A percentile compares a stretch with the other conserved stretches of the same genome.
Conservation (phyloP, 1,284 basidiomycete species). For the Apiotrichum siamense region DNA sequence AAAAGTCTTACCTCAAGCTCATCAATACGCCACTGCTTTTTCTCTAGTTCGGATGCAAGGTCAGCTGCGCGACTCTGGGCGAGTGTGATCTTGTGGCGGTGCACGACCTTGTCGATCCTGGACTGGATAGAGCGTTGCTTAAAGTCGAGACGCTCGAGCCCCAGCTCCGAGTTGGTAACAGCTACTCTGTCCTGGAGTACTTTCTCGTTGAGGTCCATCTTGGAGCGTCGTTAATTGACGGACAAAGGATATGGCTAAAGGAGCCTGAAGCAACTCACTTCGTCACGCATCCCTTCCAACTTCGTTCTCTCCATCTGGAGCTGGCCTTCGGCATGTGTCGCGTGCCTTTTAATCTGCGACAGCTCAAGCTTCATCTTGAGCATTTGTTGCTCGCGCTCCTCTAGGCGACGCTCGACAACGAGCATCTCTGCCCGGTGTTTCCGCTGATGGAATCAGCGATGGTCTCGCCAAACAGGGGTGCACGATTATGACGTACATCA, state of each 20-base stretch:
- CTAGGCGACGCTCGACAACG: background rate
- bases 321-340: conserved; percentile 12
- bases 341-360: conserved; percentile 4
- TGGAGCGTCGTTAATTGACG: too few relatives aligned
- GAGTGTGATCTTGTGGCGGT: conserved; percentile 38
- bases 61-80: conserved; percentile 34
- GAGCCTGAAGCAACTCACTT: conserved; percentile 17
- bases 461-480: too few relatives aligned
- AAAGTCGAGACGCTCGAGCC: conserved; percentile 34
- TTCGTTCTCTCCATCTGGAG: conserved; percentile 21
- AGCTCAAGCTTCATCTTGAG: conserved; percentile 1
- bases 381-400: conserved; percentile 5
- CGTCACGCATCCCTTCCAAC: conserved; percentile 32
- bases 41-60: conserved; percentile 21
- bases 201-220: too few relatives aligned
- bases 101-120: conserved; percentile 31
- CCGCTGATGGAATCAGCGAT: conserved; percentile 7
- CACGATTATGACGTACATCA: conserved; percentile 19
- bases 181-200: too few relatives aligned
- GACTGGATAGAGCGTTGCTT: conserved; percentile 29
- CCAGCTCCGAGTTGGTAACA: conserved; percentile 34
- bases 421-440: conserved; percentile 20
- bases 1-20: conserved; percentile 29
- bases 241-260: too few relatives aligned
- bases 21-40: conserved; percentile 21